Evolutionary conservation across 2,329 filamentous ascomycete species (phyloP), one percentile per base, ranked within the genome.

Genomic region (Diaporthe australafricana): DNA sequence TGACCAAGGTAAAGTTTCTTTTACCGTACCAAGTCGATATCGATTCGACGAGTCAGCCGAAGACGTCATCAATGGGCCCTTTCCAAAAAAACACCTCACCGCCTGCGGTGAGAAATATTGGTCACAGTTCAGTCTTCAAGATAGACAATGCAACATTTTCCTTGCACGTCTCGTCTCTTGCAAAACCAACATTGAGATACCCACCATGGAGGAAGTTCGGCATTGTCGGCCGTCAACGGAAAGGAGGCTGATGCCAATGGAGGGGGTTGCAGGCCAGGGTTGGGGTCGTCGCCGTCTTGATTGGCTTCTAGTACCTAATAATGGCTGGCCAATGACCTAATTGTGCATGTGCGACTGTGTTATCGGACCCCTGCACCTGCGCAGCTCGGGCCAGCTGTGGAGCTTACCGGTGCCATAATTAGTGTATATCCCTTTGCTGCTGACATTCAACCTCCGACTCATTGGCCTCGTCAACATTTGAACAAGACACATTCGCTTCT

Each of bases 291-390:
- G 38, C 14, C 14, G 38, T 3, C 14, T 11, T 40, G 38, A 40
- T 40, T 40, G 38, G 38, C 38, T 3, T 40, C 9, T 40, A 40
- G 14, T 16, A 12, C 38, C 38, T 35, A 35, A 22, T 47, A 14
- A 12, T 40, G 2, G 30, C n/a, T 45, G 35, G 60, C 42, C 60
- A 65, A 50, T 65, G 60, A 65, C 60, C 48, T 27, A 65, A 48
- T 50, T 25, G 27, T 25, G 45, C 60, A 38, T 50, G 6, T 35
- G 32, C 16, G n/a, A n/a, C n/a, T n/a, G 42, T 50, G 60, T 65
- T 65, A 65, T 65, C 60, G n/a, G 60, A 50, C 60, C 60, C 45
- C 60, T 65, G 60, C 32, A n/a, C n/a, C n/a, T n/a, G n/a, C n/a
- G n/a, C 32, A 35, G 32, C 32, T 35, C 5, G 32, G 32, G 5